Evolutionary conservation across 1,139 yeast species (phyloP).

Genomic region (Pichia sp.): DNA sequence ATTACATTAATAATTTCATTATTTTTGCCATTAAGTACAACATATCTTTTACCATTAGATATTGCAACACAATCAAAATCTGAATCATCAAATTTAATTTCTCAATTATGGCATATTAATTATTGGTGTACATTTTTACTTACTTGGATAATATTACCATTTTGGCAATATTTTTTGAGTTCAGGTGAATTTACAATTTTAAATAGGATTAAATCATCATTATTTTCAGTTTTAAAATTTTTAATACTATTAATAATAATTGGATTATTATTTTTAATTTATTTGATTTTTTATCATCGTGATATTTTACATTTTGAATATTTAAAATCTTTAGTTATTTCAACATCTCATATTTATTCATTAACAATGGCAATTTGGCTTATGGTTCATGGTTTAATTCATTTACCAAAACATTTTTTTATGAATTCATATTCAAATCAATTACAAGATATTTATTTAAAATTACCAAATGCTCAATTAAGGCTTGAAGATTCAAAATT

Average conservation of each 20-base stretch:
- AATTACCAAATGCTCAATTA: slow-evolving; percentile 55
- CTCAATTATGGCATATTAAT: slow-evolving; percentile 57
- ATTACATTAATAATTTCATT: slow-evolving; percentile 40
- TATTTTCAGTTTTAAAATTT: slow-evolving; percentile 51
- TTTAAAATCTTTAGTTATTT: slow-evolving; percentile 64
- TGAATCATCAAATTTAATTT: too few relatives aligned
- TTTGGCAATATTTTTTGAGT: slow-evolving; percentile 64
- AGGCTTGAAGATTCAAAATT: slow-evolving; percentile 59
- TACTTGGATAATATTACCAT: slow-evolving; percentile 71
- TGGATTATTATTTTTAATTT: slow-evolving; percentile 50
- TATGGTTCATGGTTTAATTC: slow-evolving; percentile 76
- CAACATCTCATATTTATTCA: slow-evolving; percentile 75
- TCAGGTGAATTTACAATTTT: slow-evolving; percentile 56
- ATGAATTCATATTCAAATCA: slow-evolving; percentile 29
- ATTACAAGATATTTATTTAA: slow-evolving; percentile 43
- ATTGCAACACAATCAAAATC: slow-evolving; percentile 26
- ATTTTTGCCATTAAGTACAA: slow-evolving; percentile 49
- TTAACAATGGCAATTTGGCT: slow-evolving; percentile 73
- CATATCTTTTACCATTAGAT: slow-evolving; percentile 52
- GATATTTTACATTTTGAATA: slow-evolving; percentile 54
- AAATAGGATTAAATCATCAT: slow-evolving; percentile 49
- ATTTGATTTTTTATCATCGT: slow-evolving; percentile 45
- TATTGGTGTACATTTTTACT: slow-evolving; percentile 76
- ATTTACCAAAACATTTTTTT: slow-evolving; percentile 51
- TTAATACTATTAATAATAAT: slow-evolving; percentile 52